Percentiles rank a stretch among this genome's conserved stretches.
These are phyloP conservation scores for Ogataea philodendri DNA, from an alignment of 805 yeast genomes.

Conservation along the genomic window DNA sequence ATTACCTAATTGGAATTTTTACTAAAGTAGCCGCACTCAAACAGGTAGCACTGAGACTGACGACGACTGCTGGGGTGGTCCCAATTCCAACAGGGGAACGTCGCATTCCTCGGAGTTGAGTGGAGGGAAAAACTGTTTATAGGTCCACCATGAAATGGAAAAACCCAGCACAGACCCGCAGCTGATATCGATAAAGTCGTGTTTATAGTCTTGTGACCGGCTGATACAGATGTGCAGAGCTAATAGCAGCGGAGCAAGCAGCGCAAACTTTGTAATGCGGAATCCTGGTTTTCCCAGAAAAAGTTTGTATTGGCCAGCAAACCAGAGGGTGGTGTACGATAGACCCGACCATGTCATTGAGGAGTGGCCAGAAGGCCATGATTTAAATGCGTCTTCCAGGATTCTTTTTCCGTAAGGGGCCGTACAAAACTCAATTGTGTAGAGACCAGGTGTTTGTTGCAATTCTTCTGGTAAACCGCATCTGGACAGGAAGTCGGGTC, in stretches of 20 bases:
- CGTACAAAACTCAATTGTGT: slow-evolving; percentile 31
- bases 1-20: slow-evolving; percentile 1
- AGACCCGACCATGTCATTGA: slow-evolving; percentile 67
- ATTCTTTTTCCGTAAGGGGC: slow-evolving; percentile 33
- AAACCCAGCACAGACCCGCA: slow-evolving; percentile 68
- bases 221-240: slow-evolving; percentile 74
- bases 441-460: slow-evolving; percentile 36
- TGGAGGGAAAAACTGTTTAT: slow-evolving; percentile 28
- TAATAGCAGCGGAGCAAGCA: slow-evolving; percentile 49
- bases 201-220: slow-evolving; percentile 87
- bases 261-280: slow-evolving; percentile 11
- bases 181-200: slow-evolving; percentile 79
- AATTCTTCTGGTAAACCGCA: slow-evolving; percentile 48
- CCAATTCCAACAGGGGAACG: slow-evolving; percentile 11
- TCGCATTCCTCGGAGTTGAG: slow-evolving; percentile 12
- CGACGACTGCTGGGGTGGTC: slow-evolving; percentile 6
- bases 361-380: slow-evolving; percentile 81
- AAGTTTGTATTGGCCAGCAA: slow-evolving; percentile 55
- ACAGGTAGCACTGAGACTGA: slow-evolving; percentile 6
- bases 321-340: slow-evolving; percentile 59
- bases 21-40: slow-evolving; percentile 1
- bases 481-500: slow-evolving; percentile 87
- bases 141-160: slow-evolving; percentile 40
- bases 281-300: slow-evolving; percentile 14
- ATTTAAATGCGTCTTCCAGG: slow-evolving; percentile 64